Evolutionary conservation across 2,329 filamentous ascomycete species (phyloP), one percentile per base, ranked within the genome.

Genomic region (Colletotrichum kahawae): DNA sequence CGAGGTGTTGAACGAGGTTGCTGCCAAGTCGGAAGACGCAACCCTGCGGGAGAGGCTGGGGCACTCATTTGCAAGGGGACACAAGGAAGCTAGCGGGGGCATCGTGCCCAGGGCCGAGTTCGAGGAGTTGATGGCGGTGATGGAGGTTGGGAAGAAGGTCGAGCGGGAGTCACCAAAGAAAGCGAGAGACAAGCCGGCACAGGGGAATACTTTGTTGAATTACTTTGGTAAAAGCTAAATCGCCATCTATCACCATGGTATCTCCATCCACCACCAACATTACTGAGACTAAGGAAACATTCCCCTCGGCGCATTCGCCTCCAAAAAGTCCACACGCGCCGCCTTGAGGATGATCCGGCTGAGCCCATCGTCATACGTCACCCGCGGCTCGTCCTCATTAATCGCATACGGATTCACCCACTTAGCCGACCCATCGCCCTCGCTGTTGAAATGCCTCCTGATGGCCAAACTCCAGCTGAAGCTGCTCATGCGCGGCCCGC

Each of bases 81-180:
- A 94, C 77, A 93, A 92, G 75, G 92, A 93, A 79, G 92, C 92
- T 0, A 92, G 90, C 63, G 92, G 92, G 1, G 93, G 92, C 0
- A 75, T 93, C 60, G 90, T 94, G 0, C 86, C 87, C 0, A 86
- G 83, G 13, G 87, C 85, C 2, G 91, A 92, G 74, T 94, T 94
- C 80, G 92, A 93, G 75, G 92, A 93, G 79, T 82, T 94, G 16
- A 90, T 92, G 85, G 82, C 82, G 6, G 79, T 91, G 16, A 86
- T 94, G 83, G 88, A 89, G 67, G 83, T 93, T 54, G 91, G 91
- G 0, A 89, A 90, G 81, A 92, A 90, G 79, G 79, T 82, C 14
- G 83, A 83, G 64, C 80, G 82, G 10, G 67, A 71, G 12, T 79
- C 81, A 21, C 74, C 78, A 3, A 80, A 77, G 60, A 82, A 82